These are phyloP conservation scores for Pinus albicaulis DNA, from an alignment of 75 land plant genomes.

Conservation along the genomic window DNA sequence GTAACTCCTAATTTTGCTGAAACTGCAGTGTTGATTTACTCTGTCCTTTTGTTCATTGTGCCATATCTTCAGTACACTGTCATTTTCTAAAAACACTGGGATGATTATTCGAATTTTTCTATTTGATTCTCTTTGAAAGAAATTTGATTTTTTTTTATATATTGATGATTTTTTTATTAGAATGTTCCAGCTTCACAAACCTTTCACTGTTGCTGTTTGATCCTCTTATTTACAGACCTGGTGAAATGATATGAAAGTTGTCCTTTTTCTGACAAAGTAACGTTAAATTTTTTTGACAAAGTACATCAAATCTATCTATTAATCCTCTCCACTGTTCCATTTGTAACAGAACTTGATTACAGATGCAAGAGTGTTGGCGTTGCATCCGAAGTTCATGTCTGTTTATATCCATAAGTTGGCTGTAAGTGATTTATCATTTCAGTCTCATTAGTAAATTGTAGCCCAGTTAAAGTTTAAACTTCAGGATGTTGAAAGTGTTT, in stretches of 20 bases:
- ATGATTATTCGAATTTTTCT: not conserved
- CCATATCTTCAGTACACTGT: not conserved
- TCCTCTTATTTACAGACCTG: too few species aligned
- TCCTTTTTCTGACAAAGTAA: too few species aligned
- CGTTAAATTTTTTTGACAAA: not conserved
- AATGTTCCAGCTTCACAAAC: too few species aligned
- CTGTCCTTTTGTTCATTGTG: not conserved
- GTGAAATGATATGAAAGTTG: too few species aligned
- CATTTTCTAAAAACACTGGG: not conserved
- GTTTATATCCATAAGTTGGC: conserved; percentile 73
- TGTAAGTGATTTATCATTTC: conserved; percentile 36
- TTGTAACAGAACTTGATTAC: conserved; percentile 61
- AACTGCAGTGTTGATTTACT: not conserved
- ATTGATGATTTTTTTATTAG: too few species aligned
- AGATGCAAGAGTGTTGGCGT: conserved; percentile 84
- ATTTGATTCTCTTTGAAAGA: too few species aligned
- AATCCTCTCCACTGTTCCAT: not conserved
- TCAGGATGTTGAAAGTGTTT: not conserved
- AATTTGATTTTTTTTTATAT: too few species aligned
- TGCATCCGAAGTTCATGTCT: conserved; percentile 91
- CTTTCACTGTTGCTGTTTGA: too few species aligned
- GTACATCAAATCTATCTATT: not conserved
- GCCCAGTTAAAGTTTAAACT: not conserved
- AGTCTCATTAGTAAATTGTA: not conserved
- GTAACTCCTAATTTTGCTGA: conserved; percentile 28